Percentiles rank a stretch among this genome's conserved stretches.
Evolutionary conservation across 805 yeast genomes (phyloP).

Genomic region (Saccharomycopsis sp.): DNA sequence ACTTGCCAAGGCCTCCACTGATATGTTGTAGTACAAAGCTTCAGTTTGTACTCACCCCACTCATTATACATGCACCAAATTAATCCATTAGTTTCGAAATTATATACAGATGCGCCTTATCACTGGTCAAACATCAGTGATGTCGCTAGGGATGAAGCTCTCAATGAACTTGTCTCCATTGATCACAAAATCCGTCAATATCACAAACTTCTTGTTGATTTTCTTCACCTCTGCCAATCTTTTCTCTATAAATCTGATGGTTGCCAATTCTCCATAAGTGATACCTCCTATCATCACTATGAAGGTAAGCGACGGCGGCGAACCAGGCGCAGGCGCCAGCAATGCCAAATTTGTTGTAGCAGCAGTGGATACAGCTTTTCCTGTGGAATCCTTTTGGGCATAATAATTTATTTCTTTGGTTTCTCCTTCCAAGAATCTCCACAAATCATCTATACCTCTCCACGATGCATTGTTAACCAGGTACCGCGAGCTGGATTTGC

Average conservation of each 20-base stretch:
- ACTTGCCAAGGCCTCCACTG: too few relatives aligned
- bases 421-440: slow-evolving; percentile 29
- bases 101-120: too few relatives aligned
- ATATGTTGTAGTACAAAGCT: too few relatives aligned
- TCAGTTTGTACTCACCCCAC: too few relatives aligned
- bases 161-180: slow-evolving; percentile 34
- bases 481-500: slow-evolving; percentile 22
- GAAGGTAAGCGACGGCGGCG: slow-evolving; percentile 28
- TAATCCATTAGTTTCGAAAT: too few relatives aligned
- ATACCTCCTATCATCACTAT: slow-evolving; percentile 74
- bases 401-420: slow-evolving; percentile 8
- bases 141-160: slow-evolving; percentile 14
- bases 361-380: too few relatives aligned
- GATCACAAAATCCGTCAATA: slow-evolving; percentile 40
- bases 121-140: slow-evolving; percentile 15
- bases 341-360: slow-evolving; percentile 6
- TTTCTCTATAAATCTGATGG: slow-evolving; percentile 52
- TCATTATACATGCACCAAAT: too few relatives aligned
- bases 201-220: slow-evolving; percentile 32
- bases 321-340: too few relatives aligned
- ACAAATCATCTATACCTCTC: slow-evolving; percentile 33
- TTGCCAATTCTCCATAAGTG: slow-evolving; percentile 74
- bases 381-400: slow-evolving; percentile 21
- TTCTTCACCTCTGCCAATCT: slow-evolving; percentile 30
- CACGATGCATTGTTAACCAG: slow-evolving; percentile 25